Evolutionary conservation across 768 basidiomycete genomes (phyloP), one percentile per base, ranked within the genome.

Genomic region (Polyporus arcularius): DNA sequence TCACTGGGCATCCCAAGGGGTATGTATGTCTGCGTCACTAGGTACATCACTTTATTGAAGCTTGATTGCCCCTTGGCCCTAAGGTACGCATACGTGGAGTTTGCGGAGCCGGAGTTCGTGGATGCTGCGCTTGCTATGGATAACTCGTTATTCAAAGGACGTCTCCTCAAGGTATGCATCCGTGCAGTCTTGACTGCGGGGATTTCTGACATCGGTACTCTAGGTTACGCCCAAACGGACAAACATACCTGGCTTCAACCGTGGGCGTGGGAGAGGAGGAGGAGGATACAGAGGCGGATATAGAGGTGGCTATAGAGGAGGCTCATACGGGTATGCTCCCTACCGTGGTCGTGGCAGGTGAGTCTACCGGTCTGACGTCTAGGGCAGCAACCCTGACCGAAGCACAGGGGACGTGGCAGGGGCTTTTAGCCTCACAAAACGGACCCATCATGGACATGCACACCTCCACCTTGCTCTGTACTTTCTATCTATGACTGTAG

Each of bases 1-100:
- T 96, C 76, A 98, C 96, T 26, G 97, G 97, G 50, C 96, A 98
- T 78, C 96, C 97, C 49, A 98, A 98, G 85, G 97, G 97, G 95
- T 95, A 65, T 35, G 78, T 72, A 7, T 48, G 12, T 8, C 46
- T 48, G 16, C 21, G n/a, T 8, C 32, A 31, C 16, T 54, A 14
- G 30, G 14, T 43, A 9, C 47, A 56, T 30, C n/a, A 15, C 42
- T 38, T 51, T 61, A 35, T 42, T 15, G 58, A 26, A 49, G 55
- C 41, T 57, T 40, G 38, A 58, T 57, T 9, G 21, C 60, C n/a
- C 63, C 50, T 51, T 35, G 35, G 11, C 35, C 35, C 35, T 35
- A 6, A 98, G 96, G 53, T 99, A 91, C 78, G 96, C 96, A 55
- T 99, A 99, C 78, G 96, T 99, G 46, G 97, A 99, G 74, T 99